Evolutionary conservation across 2,329 filamentous ascomycete species (phyloP), one percentile per base, ranked within the genome.

Genomic region (Rhynchosporium graminicola): DNA sequence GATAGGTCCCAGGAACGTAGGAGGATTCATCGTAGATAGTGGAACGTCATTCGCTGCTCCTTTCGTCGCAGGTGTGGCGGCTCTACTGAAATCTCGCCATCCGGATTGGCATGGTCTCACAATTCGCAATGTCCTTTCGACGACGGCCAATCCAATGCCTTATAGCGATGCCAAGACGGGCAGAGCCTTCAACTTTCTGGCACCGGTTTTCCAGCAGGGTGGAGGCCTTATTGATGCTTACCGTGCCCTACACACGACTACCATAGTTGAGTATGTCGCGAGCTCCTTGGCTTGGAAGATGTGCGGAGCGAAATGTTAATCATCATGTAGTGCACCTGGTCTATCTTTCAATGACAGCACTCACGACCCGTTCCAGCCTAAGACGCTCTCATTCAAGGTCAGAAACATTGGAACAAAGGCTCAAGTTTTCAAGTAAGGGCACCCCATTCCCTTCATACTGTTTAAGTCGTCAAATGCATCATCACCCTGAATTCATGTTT

Each of bases 41-140:
- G 76, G 75, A 1, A 77, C 76, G 1, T 76, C 74, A 3, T 77
- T 77, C 76, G 71, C 75, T 0, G 72, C 74, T 0, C 76, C 76
- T 0, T 76, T 72, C 56, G 62, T 74, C 0, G 68, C 74, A 20
- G 75, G 70, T 6, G 72, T 69, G 3, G 76, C 73, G 42, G 76
- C 75, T 9, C 69, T 77, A 47, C 65, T 5, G 55, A 72, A 3
- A 71, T 33, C 36, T 31, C 15, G 36, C 36, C 50, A 52, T 36
- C 50, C 50, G 9, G 50, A 52, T 20, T 52, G 50, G 50, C 31
- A 52, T 28, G 8, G 15, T 3, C 3, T 8, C 7, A 52, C 50
- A 3, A 40, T 52, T 38, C 31, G 50, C 7, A 52, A 52, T 40
- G 50, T 9, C 72, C 71, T 66, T 68, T 68, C 28, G 71, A 65